Percentiles rank a stretch among this genome's conserved stretches.
phyloP scores from a whole-genome alignment of 352 stramenopile genomes.

The Pythium aquatile region DNA sequence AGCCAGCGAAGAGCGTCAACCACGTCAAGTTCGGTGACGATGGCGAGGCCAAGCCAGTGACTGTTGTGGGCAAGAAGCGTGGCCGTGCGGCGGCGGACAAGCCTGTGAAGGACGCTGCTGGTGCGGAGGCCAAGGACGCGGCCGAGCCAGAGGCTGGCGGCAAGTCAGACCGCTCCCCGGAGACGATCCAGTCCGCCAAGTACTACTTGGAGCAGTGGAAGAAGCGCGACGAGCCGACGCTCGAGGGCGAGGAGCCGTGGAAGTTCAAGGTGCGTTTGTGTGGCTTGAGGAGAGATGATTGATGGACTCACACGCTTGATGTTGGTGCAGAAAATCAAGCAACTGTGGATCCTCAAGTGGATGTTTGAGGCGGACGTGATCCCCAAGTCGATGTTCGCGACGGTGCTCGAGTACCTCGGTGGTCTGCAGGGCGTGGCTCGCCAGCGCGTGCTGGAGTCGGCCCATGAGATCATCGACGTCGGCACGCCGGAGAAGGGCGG shows the following conservation, averaged over 20 bases:
- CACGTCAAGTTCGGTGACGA: slow-evolving; percentile 74
- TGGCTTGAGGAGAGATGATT: slow-evolving; percentile 1
- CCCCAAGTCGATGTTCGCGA: slow-evolving; percentile 75
- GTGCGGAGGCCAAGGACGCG: slow-evolving; percentile 21
- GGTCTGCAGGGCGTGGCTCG: slow-evolving; percentile 68
- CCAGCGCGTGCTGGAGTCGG: slow-evolving; percentile 66
- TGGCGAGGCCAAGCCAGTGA: slow-evolving; percentile 37
- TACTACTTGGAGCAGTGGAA: slow-evolving; percentile 84
- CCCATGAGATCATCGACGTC: slow-evolving; percentile 69
- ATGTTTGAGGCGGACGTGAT: slow-evolving; percentile 84
- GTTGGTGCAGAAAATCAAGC: slow-evolving; percentile 66
- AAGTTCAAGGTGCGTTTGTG: slow-evolving; percentile 68
- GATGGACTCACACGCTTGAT: slow-evolving; percentile 2
- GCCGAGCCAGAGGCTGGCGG: slow-evolving; percentile 37
- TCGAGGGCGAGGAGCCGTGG: slow-evolving; percentile 61
- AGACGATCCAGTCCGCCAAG: slow-evolving; percentile 78
- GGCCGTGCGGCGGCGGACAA: slow-evolving; percentile 18
- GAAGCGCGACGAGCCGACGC: slow-evolving; percentile 45
- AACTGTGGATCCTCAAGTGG: slow-evolving; percentile 79
- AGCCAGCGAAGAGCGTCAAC: slow-evolving; percentile 30
- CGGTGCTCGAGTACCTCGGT: slow-evolving; percentile 70
- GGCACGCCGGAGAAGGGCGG: slow-evolving; percentile 51
- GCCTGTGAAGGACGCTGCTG: slow-evolving; percentile 26
- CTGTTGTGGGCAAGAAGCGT: slow-evolving; percentile 47
- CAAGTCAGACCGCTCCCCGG: slow-evolving; percentile 69